Evolutionary conservation across 2,329 filamentous ascomycete genomes (phyloP), one percentile per base, ranked within the genome.

Genomic region (Huntiella savannae): DNA sequence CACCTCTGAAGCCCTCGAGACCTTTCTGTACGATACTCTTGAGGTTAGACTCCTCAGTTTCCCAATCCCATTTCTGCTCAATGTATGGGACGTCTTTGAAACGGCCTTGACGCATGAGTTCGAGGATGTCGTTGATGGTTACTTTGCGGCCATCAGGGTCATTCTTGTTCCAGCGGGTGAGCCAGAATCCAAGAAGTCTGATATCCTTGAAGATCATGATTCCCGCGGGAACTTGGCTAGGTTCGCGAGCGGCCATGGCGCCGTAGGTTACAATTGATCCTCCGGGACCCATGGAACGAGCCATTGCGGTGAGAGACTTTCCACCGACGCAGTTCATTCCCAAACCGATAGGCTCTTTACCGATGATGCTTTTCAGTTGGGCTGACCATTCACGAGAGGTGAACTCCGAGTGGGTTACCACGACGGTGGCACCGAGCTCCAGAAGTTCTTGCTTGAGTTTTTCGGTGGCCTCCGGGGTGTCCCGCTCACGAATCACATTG

Each of bases 311-410:
- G 3, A 86, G 85, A 8, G 79, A 76, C 59, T 87, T 84, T 4
- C 91, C 91, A 34, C 91, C 91, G 0, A 98, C 88, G 59, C 91
- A 96, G 61, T 98, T 98, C 49, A 98, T 62, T 0, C 78, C 91
- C 1, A 98, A 67, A 37, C 76, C 73, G 46, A 96, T 70, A 11
- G 73, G 68, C 51, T 87, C 80, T 4, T 79, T 82, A 15, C 75
- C 73, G 32, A 84, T 91, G 63, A 80, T 69, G 53, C 77, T 70
- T 41, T 70, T 70, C 33, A 79, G 63, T 50, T 64, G 63, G 6
- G 45, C 45, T 12, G 65, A 66, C 65, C 85, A 84, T 22, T 76
- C 74, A 49, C 70, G 62, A 8, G 64, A 63, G 13, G 67, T 56
- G 52, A 76, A 69, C 58, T 75, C 67, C 3, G 64, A 60, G 51